Percentiles rank a stretch among this genome's conserved stretches.
phyloP scores from a whole-genome alignment of 495 filamentous ascomycete species.

The Symbiotaphrina buchneri region DNA sequence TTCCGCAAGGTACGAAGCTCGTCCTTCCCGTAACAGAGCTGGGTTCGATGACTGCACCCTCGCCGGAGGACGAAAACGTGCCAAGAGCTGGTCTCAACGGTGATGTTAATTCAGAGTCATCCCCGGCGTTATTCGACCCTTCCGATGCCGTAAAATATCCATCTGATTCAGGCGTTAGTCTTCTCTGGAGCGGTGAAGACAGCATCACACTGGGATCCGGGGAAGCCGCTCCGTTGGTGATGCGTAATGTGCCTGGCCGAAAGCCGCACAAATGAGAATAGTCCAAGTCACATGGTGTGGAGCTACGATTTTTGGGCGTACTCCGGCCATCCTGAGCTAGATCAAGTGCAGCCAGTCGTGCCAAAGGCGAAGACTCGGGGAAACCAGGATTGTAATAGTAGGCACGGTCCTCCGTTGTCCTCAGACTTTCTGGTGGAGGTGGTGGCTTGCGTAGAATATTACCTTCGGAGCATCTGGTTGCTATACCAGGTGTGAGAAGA shows the following conservation, averaged over 20 bases:
- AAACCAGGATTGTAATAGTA: not conserved
- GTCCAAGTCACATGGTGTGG: slow-evolving; percentile 4
- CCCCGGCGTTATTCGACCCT: not conserved
- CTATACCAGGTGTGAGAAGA: slow-evolving; percentile 5
- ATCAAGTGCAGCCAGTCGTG: slow-evolving; percentile 1
- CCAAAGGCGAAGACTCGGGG: not conserved
- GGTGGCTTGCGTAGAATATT: slow-evolving; percentile 3
- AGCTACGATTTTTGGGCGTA: slow-evolving; percentile 1
- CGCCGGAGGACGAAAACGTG: too few species aligned
- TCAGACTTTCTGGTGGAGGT: slow-evolving; percentile 1
- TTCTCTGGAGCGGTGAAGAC: not conserved
- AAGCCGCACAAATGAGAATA: slow-evolving; percentile 3
- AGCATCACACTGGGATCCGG: slow-evolving; percentile 2
- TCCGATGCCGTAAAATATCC: slow-evolving; percentile 2
- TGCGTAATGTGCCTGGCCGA: slow-evolving; percentile 1
- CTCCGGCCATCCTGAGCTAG: not conserved
- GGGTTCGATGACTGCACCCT: too few species aligned
- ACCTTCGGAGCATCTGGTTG: slow-evolving; percentile 2
- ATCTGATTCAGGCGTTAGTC: not conserved
- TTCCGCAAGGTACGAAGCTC: too few species aligned
- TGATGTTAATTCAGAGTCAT: too few species aligned
- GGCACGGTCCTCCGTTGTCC: not conserved
- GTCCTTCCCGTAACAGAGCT: too few species aligned
- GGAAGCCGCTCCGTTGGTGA: slow-evolving; percentile 5
- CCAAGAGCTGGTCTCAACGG: too few species aligned